Evolutionary conservation across 2,329 filamentous ascomycete species (phyloP).

Genomic region (Calonectria hawksworthii): DNA sequence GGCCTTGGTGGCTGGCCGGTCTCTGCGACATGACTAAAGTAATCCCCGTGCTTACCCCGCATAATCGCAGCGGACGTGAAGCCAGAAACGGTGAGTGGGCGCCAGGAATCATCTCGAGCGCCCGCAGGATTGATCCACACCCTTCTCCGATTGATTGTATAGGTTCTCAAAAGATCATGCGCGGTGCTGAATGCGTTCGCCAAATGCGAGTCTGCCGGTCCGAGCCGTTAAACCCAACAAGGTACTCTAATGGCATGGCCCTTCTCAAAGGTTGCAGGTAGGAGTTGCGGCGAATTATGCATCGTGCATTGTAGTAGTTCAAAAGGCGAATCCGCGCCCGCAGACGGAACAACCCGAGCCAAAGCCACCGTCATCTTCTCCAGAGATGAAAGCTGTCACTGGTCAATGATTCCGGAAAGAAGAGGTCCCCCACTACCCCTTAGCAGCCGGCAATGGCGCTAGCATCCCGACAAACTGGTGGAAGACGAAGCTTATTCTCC

Average conservation of each 20-base stretch:
- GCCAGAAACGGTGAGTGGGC: background rate
- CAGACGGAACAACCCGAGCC: background rate
- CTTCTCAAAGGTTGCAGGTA: background rate
- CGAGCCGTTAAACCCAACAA: background rate
- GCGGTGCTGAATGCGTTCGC: background rate
- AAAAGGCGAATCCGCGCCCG: background rate
- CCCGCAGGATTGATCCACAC: too few species aligned
- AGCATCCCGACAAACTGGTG: background rate
- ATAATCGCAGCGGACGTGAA: background rate
- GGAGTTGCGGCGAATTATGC: background rate
- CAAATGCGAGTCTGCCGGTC: background rate
- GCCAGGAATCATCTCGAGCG: background rate
- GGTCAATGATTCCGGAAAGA: background rate
- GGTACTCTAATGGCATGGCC: background rate
- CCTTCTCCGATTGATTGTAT: background rate
- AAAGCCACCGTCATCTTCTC: background rate
- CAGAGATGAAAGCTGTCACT: background rate
- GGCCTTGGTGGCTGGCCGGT: background rate
- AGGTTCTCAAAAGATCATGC: background rate
- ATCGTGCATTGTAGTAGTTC: background rate
- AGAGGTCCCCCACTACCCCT: background rate
- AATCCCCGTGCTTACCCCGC: background rate
- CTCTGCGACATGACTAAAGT: background rate
- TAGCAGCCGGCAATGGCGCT: background rate
- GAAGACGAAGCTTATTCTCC: background rate